Percentiles rank a stretch among this genome's conserved stretches.
Evolutionary conservation across 2,329 filamentous ascomycete species (phyloP).

Genomic region (Acephala macrosclerotiorum): DNA sequence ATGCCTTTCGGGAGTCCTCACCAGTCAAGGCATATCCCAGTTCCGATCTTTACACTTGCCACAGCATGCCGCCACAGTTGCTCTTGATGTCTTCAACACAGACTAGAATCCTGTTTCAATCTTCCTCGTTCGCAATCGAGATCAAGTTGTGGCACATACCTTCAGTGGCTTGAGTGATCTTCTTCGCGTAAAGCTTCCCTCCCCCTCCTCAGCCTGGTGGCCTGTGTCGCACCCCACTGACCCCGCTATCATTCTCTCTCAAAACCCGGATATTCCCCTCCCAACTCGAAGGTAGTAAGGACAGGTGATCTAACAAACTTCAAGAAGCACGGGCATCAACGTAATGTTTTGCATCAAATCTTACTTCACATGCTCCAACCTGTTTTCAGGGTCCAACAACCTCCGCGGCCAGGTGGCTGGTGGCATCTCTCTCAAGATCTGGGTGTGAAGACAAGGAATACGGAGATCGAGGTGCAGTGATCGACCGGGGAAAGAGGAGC

Average conservation of each 20-base stretch:
- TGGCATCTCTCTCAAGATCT: background rate
- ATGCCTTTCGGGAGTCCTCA: background rate
- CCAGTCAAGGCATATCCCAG: background rate
- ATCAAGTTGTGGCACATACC: constrained; percentile 4
- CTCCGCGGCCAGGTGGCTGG: background rate
- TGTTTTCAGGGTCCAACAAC: background rate
- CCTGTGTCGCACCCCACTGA: background rate
- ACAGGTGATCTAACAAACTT: background rate
- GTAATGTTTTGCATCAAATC: background rate
- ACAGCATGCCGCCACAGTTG: constrained; percentile 12
- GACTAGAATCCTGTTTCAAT: constrained; percentile 2
- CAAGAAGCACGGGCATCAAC: background rate
- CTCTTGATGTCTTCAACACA: background rate
- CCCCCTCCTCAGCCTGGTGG: background rate
- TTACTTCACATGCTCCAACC: background rate
- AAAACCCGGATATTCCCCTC: background rate
- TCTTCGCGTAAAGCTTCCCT: background rate
- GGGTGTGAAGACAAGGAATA: background rate
- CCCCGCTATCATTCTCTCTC: background rate
- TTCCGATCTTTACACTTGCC: background rate
- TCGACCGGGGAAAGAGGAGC: background rate
- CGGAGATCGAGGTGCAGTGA: background rate
- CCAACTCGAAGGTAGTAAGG: background rate
- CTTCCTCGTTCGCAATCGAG: background rate
- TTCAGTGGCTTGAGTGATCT: background rate